Base-by-base conservation (phyloP, 2,329 filamentous ascomycete genomes). In the Paecilomyces variotii region DNA sequence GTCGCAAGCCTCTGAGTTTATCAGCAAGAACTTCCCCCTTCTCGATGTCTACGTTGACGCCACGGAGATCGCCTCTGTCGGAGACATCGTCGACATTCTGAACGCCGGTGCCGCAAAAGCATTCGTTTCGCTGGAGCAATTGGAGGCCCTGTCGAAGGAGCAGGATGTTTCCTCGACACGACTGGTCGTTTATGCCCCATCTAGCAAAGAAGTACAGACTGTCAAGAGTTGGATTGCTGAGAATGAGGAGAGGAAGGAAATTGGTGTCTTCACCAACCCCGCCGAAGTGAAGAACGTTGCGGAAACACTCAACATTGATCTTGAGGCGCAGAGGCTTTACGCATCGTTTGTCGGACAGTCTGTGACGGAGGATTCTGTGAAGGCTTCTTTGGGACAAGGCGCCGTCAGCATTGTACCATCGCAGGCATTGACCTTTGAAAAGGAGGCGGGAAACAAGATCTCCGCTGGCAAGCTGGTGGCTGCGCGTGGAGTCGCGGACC, bases 61-160 rank as follows among this genome's bases (percentile, higher is more conserved):
- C 55, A 87, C 89, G 3, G 76, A 77, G 25, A 80, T 97, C 45
- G 74, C 83, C 32, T 85, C 86, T 10, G 78, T 80, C 57, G 87
- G 91, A 64, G 88, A 95, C 63, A 80, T 97, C 35, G 77, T 93
- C 57, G 83, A 88, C 53, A 81, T 97, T 35, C 84, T 99, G 58
- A 90, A 99, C 72, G 84, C 86, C 63, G 94, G 94, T 60, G 91
- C 91, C 5, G 84, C 86, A 56, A 94, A 88, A 71, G 87, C 94
- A 62, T 94, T 97, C 72, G 89, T 96, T 55, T 82, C 83, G 19
- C 82, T 86, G 54, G 81, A 86, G 58, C 88, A 91, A 70, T 78
- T 95, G 56, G 78, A 79, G 49, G 72, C 77, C 19, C 74, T 88
- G 51, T 75, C 80, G 56, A 65, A 76, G 54, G 75, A 80, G 64